Conservation (phyloP, 2,329 filamentous ascomycete genomes). For the Hypoxylon sp. region DNA sequence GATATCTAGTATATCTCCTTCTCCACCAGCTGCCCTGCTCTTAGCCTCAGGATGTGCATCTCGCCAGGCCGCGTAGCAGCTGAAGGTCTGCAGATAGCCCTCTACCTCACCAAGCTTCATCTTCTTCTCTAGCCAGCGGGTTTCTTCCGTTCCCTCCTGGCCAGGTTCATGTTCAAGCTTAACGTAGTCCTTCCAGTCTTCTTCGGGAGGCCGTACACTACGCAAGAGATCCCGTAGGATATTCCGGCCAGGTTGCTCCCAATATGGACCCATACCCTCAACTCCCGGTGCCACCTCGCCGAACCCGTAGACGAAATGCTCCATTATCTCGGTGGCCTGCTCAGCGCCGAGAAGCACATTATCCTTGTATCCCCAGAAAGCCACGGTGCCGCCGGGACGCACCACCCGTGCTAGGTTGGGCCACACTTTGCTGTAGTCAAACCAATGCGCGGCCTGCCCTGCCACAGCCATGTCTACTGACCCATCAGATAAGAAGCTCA, state of each 20-base stretch:
- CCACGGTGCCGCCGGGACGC: slow-evolving; percentile 64
- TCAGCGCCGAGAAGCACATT: slow-evolving; percentile 65
- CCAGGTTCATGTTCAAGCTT: slow-evolving; percentile 67
- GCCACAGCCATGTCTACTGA: slow-evolving; percentile 61
- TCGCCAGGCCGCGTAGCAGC: slow-evolving; percentile 66
- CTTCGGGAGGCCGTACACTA: slow-evolving; percentile 60
- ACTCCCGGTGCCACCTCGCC: slow-evolving; percentile 54
- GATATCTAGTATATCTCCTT: slow-evolving; percentile 68
- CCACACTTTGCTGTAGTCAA: slow-evolving; percentile 65
- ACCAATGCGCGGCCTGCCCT: slow-evolving; percentile 72
- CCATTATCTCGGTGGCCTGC: slow-evolving; percentile 60
- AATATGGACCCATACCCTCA: slow-evolving; percentile 64
- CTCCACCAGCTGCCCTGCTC: slow-evolving; percentile 61
- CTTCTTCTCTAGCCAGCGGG: slow-evolving; percentile 61
- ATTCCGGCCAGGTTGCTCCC: slow-evolving; percentile 67
- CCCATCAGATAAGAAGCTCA: slow-evolving; percentile 58
- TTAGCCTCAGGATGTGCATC: slow-evolving; percentile 61
- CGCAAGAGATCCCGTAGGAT: slow-evolving; percentile 61
- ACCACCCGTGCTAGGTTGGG: slow-evolving; percentile 63
- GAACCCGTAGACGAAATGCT: slow-evolving; percentile 63
- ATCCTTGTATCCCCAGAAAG: slow-evolving; percentile 73
- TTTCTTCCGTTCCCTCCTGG: slow-evolving; percentile 49
- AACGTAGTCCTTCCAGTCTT: slow-evolving; percentile 61
- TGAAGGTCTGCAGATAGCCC: slow-evolving; percentile 69
- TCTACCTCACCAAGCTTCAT: slow-evolving; percentile 66